Evolutionary conservation across 1,284 basidiomycete genomes (phyloP), one percentile per base, ranked within the genome.

Genomic region (Cutaneotrichosporon sp.): DNA sequence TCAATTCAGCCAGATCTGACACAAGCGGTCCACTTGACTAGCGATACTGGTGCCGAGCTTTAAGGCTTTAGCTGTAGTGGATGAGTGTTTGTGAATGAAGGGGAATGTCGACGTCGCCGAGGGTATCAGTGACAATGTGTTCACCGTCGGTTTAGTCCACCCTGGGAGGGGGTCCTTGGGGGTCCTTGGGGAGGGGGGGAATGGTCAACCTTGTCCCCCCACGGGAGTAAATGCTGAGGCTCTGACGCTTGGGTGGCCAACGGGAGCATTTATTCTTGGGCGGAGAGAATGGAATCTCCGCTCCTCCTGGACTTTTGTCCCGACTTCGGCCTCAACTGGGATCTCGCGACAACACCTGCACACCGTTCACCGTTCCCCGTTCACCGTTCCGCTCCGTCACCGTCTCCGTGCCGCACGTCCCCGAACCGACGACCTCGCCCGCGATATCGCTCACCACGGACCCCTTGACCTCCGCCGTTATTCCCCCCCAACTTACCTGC

Each of bases 401-500:
- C 40, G 40, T 16, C 40, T 13, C 11, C 40, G 40, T 6, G 11
- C 40, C 40, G 11, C 5, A 42, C 40, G 11, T 16, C 40, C 10
- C 47, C 47, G 8, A 16, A 9, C 47, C 21, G 26, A 30, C 50
- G 10, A 34, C 51, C 5, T 14, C 18, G 7, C 31, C 13, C 4
- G 13, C 16, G 26, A 51, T 13, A 6, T 13, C 22, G 26, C 22
- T 4, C 6, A 13, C 0, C 13, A 26, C 26, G 26, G 7, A 6
- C 51, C 16, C 51, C 18, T 22, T 13, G 7, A 18, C 14, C 14
- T n/a, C 49, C n/a, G 16, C 49, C 32, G 26, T 26, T 38, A 1
- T 31, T 30, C 32, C 40, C 36, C 9, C 57, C 30, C 9, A 30
- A 14, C 13, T 69, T 68, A 42, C 69, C 69, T 52, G 56, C 52